A percentile compares a stretch with the other conserved stretches of the same genome.
These are phyloP conservation scores for Oemleria cerasiformis DNA, from an alignment of 306 rosid genomes.

Conservation along the genomic window DNA sequence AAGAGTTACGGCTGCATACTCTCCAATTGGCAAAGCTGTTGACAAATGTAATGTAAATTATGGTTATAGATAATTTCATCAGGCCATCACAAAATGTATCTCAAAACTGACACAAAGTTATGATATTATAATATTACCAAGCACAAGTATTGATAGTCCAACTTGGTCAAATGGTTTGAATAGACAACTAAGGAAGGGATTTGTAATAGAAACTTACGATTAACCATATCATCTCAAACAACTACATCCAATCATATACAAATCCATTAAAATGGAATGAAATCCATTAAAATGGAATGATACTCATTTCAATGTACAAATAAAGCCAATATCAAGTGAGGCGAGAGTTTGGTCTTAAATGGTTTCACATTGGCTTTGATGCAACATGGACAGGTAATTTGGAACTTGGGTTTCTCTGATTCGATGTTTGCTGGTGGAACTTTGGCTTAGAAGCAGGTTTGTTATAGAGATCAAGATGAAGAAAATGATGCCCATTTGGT, in stretches of 20 bases:
- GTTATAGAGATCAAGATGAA: background rate
- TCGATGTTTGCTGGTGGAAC: background rate
- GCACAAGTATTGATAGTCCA: background rate
- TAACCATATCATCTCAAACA: background rate
- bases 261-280: background rate
- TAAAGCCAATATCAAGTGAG: too few relatives aligned
- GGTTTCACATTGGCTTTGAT: background rate
- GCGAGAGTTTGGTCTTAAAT: background rate
- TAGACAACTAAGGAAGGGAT: background rate
- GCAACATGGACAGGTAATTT: background rate
- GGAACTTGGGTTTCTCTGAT: background rate
- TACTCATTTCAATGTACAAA: too few relatives aligned
- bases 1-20: slow-evolving; percentile 93
- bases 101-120: background rate
- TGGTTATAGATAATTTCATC: background rate
- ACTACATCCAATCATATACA: background rate
- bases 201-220: background rate
- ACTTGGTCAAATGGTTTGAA: too few relatives aligned
- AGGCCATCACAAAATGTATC: background rate
- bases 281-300: background rate
- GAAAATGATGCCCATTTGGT: background rate
- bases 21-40: slow-evolving; percentile 96
- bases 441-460: background rate
- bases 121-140: background rate
- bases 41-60: slow-evolving; percentile 5